A percentile compares a stretch with the other conserved stretches of the same genome.
These are phyloP conservation scores for Fusarium brachygibbosum DNA, from an alignment of 2,329 filamentous ascomycete species.

Conservation along the genomic window DNA sequence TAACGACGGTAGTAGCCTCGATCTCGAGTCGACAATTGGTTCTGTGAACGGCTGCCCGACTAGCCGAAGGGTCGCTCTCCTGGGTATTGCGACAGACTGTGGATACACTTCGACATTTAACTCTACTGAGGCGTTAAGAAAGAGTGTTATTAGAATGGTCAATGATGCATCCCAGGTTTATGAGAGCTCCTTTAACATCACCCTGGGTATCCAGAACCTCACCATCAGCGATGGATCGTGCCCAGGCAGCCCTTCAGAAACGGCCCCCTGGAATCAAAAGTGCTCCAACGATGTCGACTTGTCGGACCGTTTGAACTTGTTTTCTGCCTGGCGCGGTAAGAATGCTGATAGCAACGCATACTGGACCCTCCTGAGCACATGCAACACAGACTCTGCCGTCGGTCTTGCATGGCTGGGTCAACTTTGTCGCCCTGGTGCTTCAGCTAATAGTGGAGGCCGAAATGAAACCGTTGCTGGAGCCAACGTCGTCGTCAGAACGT, in stretches of 20 bases:
- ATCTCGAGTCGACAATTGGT: slow-evolving; percentile 83
- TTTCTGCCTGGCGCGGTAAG: slow-evolving; percentile 88
- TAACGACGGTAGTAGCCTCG: slow-evolving; percentile 80
- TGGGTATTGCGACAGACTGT: slow-evolving; percentile 95
- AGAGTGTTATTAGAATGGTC: slow-evolving; percentile 85
- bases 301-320: slow-evolving; percentile 83
- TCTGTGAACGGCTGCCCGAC: slow-evolving; percentile 86
- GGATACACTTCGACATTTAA: slow-evolving; percentile 83
- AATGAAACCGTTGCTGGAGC: slow-evolving; percentile 84
- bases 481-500: slow-evolving; percentile 89
- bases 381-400: slow-evolving; percentile 85
- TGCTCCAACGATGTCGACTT: slow-evolving; percentile 77
- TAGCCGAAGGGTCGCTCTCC: slow-evolving; percentile 90
- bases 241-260: slow-evolving; percentile 74
- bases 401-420: slow-evolving; percentile 95
- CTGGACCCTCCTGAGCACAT: slow-evolving; percentile 90
- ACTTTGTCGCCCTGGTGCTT: slow-evolving; percentile 75
- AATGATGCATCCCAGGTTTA: slow-evolving; percentile 90
- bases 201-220: slow-evolving; percentile 88
- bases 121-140: slow-evolving; percentile 69
- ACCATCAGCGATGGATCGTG: slow-evolving; percentile 83
- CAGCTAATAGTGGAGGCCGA: slow-evolving; percentile 60
- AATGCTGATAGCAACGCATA: slow-evolving; percentile 86
- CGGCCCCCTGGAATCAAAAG: slow-evolving; percentile 85
- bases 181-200: slow-evolving; percentile 94